A percentile compares a stretch with the other conserved stretches of the same genome.
These are phyloP conservation scores for Brassica balearica DNA, from an alignment of 441 rosid species.

Conservation along the genomic window DNA sequence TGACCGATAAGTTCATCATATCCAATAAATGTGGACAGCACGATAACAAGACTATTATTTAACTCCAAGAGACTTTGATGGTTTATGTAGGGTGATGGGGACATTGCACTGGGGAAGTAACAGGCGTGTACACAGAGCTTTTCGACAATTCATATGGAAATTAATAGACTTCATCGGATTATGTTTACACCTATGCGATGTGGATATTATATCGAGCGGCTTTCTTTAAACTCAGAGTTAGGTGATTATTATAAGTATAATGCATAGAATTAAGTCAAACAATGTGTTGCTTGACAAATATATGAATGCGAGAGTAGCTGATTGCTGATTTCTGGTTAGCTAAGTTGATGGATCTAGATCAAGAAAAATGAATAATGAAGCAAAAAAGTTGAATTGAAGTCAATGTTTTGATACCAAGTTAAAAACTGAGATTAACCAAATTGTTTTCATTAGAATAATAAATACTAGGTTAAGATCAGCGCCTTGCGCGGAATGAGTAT, in stretches of 20 bases:
- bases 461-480: not conserved
- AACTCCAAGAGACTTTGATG: slow-evolving; percentile 3
- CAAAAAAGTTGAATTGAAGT: not conserved
- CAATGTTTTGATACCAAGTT: not conserved
- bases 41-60: not conserved
- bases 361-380: not conserved
- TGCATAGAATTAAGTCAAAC: not conserved
- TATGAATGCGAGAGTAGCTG: not conserved
- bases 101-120: not conserved
- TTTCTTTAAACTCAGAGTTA: not conserved
- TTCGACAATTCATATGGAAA: not conserved
- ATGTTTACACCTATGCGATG: not conserved
- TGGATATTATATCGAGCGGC: not conserved
- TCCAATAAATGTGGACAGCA: slow-evolving; percentile 21
- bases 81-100: not conserved
- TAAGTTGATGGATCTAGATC: not conserved
- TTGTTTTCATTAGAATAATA: not conserved
- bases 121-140: not conserved
- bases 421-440: not conserved
- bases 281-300: not conserved
- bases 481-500: too few relatives aligned
- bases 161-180: not conserved
- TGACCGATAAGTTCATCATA: slow-evolving; percentile 28
- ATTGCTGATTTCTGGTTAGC: not conserved
- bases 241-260: not conserved